These are phyloP conservation scores for Zea luxurians DNA, from an alignment of 176 grass and related monocot species.

Conservation along the genomic window DNA sequence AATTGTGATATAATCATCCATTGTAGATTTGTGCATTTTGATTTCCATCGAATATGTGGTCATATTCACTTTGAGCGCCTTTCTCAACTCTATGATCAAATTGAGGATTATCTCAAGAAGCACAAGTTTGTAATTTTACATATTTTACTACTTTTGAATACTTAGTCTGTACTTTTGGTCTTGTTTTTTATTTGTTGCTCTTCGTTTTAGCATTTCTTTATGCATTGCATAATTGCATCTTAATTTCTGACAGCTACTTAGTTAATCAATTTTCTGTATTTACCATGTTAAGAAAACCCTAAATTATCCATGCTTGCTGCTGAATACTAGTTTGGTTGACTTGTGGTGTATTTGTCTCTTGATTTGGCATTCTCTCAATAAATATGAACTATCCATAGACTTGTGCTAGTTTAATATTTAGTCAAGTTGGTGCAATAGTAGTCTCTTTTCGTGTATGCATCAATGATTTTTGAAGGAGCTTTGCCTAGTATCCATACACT, in stretches of 20 bases:
- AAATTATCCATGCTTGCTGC: background rate
- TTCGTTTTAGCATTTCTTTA: background rate
- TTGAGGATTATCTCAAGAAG: conserved; percentile 80
- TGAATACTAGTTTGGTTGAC: background rate
- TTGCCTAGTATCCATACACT: too few relatives aligned
- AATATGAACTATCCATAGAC: background rate
- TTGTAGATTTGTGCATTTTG: conserved; percentile 86
- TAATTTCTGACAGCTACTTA: too few relatives aligned
- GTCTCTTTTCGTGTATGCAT: too few relatives aligned
- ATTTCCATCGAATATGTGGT: conserved; percentile 88
- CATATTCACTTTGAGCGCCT: conserved; percentile 94
- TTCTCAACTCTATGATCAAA: conserved; percentile 81
- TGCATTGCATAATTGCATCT: background rate
- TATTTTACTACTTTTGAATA: background rate
- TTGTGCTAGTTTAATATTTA: background rate
- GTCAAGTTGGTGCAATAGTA: too few relatives aligned
- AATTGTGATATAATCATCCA: conserved; percentile 4
- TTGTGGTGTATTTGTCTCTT: background rate
- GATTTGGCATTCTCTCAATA: background rate
- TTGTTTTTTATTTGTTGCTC: background rate
- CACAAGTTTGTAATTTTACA: conserved; percentile 50
- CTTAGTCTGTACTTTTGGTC: background rate
- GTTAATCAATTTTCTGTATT: background rate
- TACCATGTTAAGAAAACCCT: background rate
- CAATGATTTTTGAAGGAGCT: too few relatives aligned